These are phyloP conservation scores for Ceratonia siliqua DNA, from an alignment of 306 rosid species.

Conservation along the genomic window DNA sequence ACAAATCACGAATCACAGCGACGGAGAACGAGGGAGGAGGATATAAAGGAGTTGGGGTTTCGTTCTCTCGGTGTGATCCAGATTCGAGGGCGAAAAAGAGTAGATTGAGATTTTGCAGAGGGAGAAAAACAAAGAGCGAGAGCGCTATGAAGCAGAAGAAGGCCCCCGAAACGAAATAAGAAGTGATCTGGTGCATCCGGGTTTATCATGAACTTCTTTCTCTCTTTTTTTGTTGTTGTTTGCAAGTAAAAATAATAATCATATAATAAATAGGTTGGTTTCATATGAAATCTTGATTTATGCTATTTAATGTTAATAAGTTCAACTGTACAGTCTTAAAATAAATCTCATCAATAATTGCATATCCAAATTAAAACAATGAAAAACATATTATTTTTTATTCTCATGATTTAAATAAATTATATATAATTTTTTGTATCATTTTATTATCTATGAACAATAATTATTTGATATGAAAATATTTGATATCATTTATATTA, in stretches of 20 bases:
- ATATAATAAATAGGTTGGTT: too few relatives aligned
- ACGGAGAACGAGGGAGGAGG: conserved; percentile 22
- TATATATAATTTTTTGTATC: too few relatives aligned
- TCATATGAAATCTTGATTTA: too few relatives aligned
- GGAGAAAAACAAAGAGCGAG: background rate
- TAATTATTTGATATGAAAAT: too few relatives aligned
- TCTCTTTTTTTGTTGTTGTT: background rate
- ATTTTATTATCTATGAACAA: too few relatives aligned
- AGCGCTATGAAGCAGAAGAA: background rate
- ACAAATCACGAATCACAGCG: conserved; percentile 16
- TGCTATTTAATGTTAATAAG: too few relatives aligned
- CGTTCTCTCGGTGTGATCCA: conserved; percentile 34
- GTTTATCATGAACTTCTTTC: background rate
- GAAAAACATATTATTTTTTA: too few relatives aligned
- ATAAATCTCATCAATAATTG: background rate
- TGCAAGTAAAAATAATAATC: background rate
- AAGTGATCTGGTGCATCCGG: background rate
- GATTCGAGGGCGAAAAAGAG: background rate
- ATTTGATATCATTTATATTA: too few relatives aligned
- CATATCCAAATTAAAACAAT: background rate
- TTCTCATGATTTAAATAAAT: too few relatives aligned
- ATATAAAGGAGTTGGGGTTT: background rate
- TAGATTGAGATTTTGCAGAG: conserved; percentile 29
- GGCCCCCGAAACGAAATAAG: background rate
- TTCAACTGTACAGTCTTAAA: background rate